Evolutionary conservation across 805 yeast genomes (phyloP).

Genomic region (Metschnikowia henanensis): DNA sequence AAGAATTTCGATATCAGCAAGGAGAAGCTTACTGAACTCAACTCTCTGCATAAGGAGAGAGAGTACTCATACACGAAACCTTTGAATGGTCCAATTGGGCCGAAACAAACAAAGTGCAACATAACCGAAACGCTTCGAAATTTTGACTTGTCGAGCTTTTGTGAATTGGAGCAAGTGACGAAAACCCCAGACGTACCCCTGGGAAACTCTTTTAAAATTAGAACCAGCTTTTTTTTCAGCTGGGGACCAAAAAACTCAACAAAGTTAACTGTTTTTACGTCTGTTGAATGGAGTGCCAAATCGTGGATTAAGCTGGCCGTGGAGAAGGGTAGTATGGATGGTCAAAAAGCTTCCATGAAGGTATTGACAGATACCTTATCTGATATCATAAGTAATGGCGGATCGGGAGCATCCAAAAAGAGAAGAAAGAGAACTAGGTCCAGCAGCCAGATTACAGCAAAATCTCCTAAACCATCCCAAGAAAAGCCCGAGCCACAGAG

Average conservation of each 20-base stretch:
- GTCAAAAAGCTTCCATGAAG: constrained; percentile 54
- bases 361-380: constrained; percentile 12
- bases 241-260: constrained; percentile 76
- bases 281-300: constrained; percentile 85
- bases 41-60: constrained; percentile 45
- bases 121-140: constrained; percentile 60
- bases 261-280: constrained; percentile 57
- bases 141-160: constrained; percentile 51
- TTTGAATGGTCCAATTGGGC: constrained; percentile 82
- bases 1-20: constrained; percentile 27
- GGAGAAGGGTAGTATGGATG: constrained; percentile 80
- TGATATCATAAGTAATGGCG: constrained; percentile 11
- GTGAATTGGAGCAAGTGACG: constrained; percentile 62
- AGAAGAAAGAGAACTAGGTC: constrained; percentile 16
- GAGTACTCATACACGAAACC: constrained; percentile 70
- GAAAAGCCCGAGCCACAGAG: constrained; percentile 3
- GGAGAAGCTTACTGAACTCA: constrained; percentile 30
- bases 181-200: constrained; percentile 96
- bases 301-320: constrained; percentile 92
- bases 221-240: constrained; percentile 66
- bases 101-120: constrained; percentile 79
- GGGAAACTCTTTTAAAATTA: constrained; percentile 76
- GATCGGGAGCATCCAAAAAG: constrained; percentile 12
- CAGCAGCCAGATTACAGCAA: constrained; percentile 2
- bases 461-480: not conserved